Evolutionary conservation across 2,329 filamentous ascomycete genomes (phyloP), one percentile per base, ranked within the genome.

Genomic region (Magnaporthiopsis poae): DNA sequence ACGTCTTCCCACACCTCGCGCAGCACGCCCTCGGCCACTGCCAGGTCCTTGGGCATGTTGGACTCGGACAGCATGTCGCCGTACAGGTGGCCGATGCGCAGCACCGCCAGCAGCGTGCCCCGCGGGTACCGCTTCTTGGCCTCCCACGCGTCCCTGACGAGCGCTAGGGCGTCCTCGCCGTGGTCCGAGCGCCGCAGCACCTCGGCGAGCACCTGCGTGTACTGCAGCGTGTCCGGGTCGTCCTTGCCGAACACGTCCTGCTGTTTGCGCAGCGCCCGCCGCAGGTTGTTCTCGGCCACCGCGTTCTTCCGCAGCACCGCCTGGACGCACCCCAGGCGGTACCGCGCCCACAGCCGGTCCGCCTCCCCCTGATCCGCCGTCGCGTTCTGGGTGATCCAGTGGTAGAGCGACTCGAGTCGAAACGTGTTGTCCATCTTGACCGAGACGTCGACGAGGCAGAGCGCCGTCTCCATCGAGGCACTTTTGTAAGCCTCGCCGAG

Each of bases 141-240:
- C 29, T 62, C 63, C 66, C 66, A 67, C 3, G 65, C 52, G 18
- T 36, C 59, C n/a, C 35, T 31, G 36, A 65, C 63, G 8, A 67
- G 63, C 27, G 1, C 36, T 5, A 39, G n/a, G n/a, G 66, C 66
- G 15, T 65, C 66, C 0, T 65, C 63, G 31, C 12, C 36, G 5
- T 60, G 59, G 4, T 52, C 21, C 25, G 59, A 63, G 11, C 66
- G 60, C 29, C 66, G 36, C 29, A 67, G 31, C 36, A 67, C 66
- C 60, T 67, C 66, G 60, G 66, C 66, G n/a, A 67, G 63, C 12
- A 67, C 63, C 33, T 67, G 66, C 3, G 60, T 63, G 63, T 65
- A 67, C 63, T 67, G 66, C 25, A 67, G 60, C 27, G 63, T 60
- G 39, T 67, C 66, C 36, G 66, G 63, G 36, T 65, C 63, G n/a